Conservation (phyloP, 2,329 filamentous ascomycete genomes). For the Meredithiella fracta region DNA sequence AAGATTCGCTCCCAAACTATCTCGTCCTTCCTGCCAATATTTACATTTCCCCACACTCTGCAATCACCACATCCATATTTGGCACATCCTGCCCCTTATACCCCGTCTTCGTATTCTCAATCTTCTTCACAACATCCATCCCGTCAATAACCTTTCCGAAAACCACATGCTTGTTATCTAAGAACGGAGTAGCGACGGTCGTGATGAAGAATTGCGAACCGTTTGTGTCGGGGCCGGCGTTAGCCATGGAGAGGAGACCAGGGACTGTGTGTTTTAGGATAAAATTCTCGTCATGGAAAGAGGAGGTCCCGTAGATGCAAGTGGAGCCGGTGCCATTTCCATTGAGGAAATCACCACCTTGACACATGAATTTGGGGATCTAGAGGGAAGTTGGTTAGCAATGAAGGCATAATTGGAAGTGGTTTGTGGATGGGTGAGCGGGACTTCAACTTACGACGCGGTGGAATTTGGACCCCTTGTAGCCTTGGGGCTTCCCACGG, state of each 20-base stretch:
- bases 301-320: slow-evolving; percentile 70
- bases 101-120: slow-evolving; percentile 78
- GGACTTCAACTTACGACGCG: slow-evolving; percentile 46
- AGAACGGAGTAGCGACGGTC: slow-evolving; percentile 67
- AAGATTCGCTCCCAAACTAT: no score
- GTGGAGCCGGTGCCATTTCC: slow-evolving; percentile 81
- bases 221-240: slow-evolving; percentile 82
- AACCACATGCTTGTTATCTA: slow-evolving; percentile 88
- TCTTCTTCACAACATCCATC: slow-evolving; percentile 79
- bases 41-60: slow-evolving; percentile 88
- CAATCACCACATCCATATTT: slow-evolving; percentile 66
- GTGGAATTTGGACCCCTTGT: slow-evolving; percentile 90
- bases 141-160: slow-evolving; percentile 83
- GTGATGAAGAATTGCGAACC: slow-evolving; percentile 98
- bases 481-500: slow-evolving; percentile 67
- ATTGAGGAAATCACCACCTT: slow-evolving; percentile 90
- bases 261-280: slow-evolving; percentile 57
- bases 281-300: slow-evolving; percentile 88
- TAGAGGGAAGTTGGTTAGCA: slow-evolving; percentile 22
- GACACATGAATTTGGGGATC: slow-evolving; percentile 96
- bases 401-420: no score
- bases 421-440: neutral
- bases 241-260: slow-evolving; percentile 86
- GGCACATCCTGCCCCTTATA: slow-evolving; percentile 61
- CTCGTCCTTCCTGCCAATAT: neutral